Base-by-base conservation (phyloP, 2,329 filamentous ascomycete species). In the Phoma sp. region DNA sequence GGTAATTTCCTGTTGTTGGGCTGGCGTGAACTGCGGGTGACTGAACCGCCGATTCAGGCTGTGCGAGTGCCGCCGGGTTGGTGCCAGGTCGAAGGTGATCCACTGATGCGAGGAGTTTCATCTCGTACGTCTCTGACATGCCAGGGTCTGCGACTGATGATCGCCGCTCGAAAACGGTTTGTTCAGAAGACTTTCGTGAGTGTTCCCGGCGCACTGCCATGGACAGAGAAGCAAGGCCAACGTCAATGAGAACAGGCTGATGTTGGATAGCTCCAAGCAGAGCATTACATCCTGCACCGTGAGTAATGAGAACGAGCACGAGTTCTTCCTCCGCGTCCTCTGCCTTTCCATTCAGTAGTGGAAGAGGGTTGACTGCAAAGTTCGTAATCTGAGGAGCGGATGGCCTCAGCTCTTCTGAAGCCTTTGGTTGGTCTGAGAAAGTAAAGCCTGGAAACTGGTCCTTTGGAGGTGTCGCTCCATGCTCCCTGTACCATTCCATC, bases 241-340 rank as follows among this genome's bases (percentile, higher is more conserved):
- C 89, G 70, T 98, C 93, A 68, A 96, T 86, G 13, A 99, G 82
- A 0, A 96, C 92, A 0, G 95, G 94, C 68, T 96, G 90, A 57
- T 94, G 90, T 0, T 93, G 96, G 61, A 99, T 85, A 24, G 92
- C 92, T 12, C 94, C 92, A 59, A 99, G 93, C 39, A 99, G 78
- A 2, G 95, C 95, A 77, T 99, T 99, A 77, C 94, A 96, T 35
- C 95, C 95, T 13, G 95, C 95, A 22, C 94, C 94, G 71, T 99
- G 95, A 0, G 95, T 96, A 21, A 99, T 90, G 7, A 99, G 78
- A 36, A 99, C 82, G 15, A 99, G 80, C 1, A 98, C 88, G 1
- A 92, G 84, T 64, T 87, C 85, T 13, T 89, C 85, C 0, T 85
- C 83, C 2, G 84, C 81, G 1, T 83, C 78, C 1, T 82, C 77